Evolutionary conservation across 768 basidiomycete genomes (phyloP), one percentile per base, ranked within the genome.

Genomic region (Macrocybe gigantea): DNA sequence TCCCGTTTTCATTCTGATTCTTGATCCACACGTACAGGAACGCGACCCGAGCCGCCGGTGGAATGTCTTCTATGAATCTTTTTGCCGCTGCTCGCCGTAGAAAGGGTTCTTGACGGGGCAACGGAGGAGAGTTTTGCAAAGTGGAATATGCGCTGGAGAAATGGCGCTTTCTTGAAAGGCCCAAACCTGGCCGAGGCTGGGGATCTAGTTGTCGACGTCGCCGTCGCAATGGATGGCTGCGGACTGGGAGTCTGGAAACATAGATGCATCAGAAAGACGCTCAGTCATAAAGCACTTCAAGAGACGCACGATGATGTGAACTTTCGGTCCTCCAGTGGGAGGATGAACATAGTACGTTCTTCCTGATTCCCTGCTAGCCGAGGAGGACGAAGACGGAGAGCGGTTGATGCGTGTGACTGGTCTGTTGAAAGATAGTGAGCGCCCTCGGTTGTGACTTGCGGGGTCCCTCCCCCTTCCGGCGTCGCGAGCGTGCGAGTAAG

Each of bases 261-360:
- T 49, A 39, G 52, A 48, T 53, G 50, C 47, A 55, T 48, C 36
- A 44, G 41, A 40, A 45, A 35, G 44, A 47, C 45, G 46, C 14
- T 56, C 49, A 42, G 38, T 30, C 31, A 37, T 43, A 42, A 42
- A 22, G 22, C 22, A 22, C 4, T 22, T 22, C 22, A 22, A 55
- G 29, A 43, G 22, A 75, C 86, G 73, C 65, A 87, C 86, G 56
- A 88, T 73, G 52, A 85, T 74, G 60, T 82, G 84, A 48, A 86
- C 77, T 56, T 87, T 88, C 59, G 85, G 83, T n/a, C 83, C 82
- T 8, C 78, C 76, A 8, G 76, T 72, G 3, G 84, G 84, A 36
- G 85, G 72, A 22, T 22, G 22, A 53, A 87, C 78, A 59, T 86
- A 88, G 68, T 87, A 88, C 3, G 85, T 88, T 59, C 83, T 79